Conservation (phyloP, 2,329 filamentous ascomycete species). For the Beauveria caledonica region DNA sequence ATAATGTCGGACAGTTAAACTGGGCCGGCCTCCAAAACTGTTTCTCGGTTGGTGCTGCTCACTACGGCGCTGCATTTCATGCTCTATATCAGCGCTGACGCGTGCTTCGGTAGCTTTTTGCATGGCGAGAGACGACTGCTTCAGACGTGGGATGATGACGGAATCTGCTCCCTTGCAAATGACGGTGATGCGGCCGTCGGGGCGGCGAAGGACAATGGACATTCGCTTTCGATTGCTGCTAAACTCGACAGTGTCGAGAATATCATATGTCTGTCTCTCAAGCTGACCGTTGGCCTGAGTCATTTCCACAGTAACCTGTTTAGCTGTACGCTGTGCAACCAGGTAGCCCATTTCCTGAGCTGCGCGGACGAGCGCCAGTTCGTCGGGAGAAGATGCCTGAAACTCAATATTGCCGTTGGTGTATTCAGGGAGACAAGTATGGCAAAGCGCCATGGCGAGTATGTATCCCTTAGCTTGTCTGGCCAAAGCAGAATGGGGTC, state of each 20-base stretch:
- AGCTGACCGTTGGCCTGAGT: slow-evolving; percentile 27
- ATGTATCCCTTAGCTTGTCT: slow-evolving; percentile 75
- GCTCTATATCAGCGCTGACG: slow-evolving; percentile 51
- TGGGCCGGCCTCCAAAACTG: slow-evolving; percentile 47
- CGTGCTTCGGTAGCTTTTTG: slow-evolving; percentile 65
- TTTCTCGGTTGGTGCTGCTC: slow-evolving; percentile 46
- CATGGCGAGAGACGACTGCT: slow-evolving; percentile 61
- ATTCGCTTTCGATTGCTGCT: slow-evolving; percentile 84
- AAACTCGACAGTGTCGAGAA: slow-evolving; percentile 85
- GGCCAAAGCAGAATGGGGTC: slow-evolving; percentile 70
- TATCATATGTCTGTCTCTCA: slow-evolving; percentile 60
- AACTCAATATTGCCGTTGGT: slow-evolving; percentile 62
- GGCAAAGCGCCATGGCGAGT: slow-evolving; percentile 76
- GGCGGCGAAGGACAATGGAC: slow-evolving; percentile 82
- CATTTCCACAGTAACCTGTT: slow-evolving; percentile 51
- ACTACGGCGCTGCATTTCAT: slow-evolving; percentile 46
- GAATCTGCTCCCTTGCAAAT: slow-evolving; percentile 91
- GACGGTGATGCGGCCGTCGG: slow-evolving; percentile 71
- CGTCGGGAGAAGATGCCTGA: slow-evolving; percentile 85
- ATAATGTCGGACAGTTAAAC: slow-evolving; percentile 41
- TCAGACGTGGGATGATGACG: slow-evolving; percentile 68
- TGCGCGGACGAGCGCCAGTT: slow-evolving; percentile 75
- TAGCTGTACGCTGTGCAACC: slow-evolving; percentile 64
- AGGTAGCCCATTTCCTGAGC: slow-evolving; percentile 79
- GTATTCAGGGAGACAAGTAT: slow-evolving; percentile 81